These are phyloP conservation scores for Pilobolus umbonatus DNA, from an alignment of 192 early-diverging fungal species.

Conservation along the genomic window DNA sequence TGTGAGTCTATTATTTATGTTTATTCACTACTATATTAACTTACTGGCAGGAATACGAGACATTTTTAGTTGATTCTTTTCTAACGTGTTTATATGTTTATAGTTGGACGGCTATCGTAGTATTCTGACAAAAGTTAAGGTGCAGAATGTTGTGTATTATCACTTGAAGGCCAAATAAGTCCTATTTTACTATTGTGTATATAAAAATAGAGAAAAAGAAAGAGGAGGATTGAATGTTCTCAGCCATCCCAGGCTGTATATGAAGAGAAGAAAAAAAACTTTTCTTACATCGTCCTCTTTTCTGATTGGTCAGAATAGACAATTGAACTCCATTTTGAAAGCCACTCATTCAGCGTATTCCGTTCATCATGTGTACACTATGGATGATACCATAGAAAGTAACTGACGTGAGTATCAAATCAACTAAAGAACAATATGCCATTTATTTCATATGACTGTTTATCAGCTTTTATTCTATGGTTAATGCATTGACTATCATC, in stretches of 20 bases:
- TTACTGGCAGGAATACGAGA: conserved; percentile 5
- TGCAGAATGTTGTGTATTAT: conserved; percentile 8
- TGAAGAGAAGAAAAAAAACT: conserved; percentile 10
- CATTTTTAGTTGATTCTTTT: conserved; percentile 12
- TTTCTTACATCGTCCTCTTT: background rate
- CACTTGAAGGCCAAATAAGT: conserved; percentile 16
- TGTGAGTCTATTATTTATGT: background rate
- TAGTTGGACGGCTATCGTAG: conserved; percentile 14
- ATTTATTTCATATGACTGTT: too few relatives aligned
- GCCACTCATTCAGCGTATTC: background rate
- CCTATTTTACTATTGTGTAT: too few relatives aligned
- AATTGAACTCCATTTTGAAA: background rate
- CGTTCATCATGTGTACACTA: background rate
- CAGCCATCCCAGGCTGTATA: background rate
- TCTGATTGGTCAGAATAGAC: background rate
- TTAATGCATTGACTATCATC: too few relatives aligned
- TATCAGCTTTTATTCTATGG: too few relatives aligned
- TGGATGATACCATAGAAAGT: background rate
- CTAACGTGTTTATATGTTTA: too few relatives aligned
- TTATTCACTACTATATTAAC: background rate
- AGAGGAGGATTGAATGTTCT: conserved; percentile 1
- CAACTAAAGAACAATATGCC: too few relatives aligned
- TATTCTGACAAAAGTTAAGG: conserved; percentile 18
- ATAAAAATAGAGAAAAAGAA: conserved; percentile 13
- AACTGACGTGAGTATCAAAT: too few relatives aligned